Base-by-base conservation (phyloP, 257 asterid species). In the Gynochthodes officinalis region DNA sequence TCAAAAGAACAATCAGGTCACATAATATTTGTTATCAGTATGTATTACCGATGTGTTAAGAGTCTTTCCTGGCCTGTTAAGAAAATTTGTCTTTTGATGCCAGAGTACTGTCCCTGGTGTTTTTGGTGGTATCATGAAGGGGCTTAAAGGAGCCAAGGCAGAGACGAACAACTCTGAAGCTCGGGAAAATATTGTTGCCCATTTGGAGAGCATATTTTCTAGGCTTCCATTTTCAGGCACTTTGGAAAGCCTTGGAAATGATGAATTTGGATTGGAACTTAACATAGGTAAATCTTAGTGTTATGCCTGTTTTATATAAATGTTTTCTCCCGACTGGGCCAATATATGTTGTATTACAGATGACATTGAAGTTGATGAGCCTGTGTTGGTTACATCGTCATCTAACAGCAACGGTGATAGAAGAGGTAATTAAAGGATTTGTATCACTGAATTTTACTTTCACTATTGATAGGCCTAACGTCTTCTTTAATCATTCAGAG, bases 221-320 rank as follows among this genome's bases (percentile, higher is more conserved):
- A 90, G 98, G 84, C 88, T 83, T 73, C 99, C 96, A 16, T 95
- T 89, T 78, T 95, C 98, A n/a, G 87, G 82, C 67, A 78, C 86
- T 43, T 70, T 78, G 46, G 67, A 77, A 32, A 40, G 44, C 58
- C 75, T 76, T 67, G 58, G 52, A 44, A 71, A 49, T 75, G 86
- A 85, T 69, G 75, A 77, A 52, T 89, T 80, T 25, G 88, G 67
- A 35, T 27, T 81, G 86, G 89, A 86, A 46, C 84, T 95, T 70
- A 82, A 85, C 71, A 84, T 92, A 59, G 97, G 99, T 95, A 77
- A 82, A 77, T 76, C 64, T 55, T 40, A 46, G 33, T 44, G 30
- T 43, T 43, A n/a, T 21, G 59, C 61, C 42, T 11, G 53, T 50
- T 64, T 40, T 10, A 12, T 23, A 2, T 39, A 15, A 7, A 15